phyloP scores from a whole-genome alignment of 371 early-diverging fungal species.

The Apophysomyces elegans region DNA sequence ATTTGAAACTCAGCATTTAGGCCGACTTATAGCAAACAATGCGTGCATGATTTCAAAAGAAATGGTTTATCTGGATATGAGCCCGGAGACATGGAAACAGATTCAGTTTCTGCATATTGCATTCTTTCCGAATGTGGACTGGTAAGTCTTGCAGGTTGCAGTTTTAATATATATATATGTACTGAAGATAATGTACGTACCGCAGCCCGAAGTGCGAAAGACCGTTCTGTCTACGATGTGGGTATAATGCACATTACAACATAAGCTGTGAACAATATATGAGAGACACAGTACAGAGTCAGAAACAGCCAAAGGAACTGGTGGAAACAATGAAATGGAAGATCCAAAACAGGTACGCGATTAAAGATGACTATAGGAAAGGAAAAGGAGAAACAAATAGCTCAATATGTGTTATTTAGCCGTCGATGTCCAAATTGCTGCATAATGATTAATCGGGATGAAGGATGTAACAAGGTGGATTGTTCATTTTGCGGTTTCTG shows the following conservation, averaged over 20 bases:
- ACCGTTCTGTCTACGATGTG: constrained; percentile 63
- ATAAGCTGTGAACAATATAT: constrained; percentile 56
- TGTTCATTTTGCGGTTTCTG: constrained; percentile 73
- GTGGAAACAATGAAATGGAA: constrained; percentile 57
- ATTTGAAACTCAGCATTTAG: constrained; percentile 20
- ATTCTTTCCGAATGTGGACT: constrained; percentile 55
- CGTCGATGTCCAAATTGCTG: constrained; percentile 75
- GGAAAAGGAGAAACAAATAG: constrained; percentile 17
- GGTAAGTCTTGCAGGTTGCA: constrained; percentile 41
- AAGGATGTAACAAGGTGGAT: constrained; percentile 83
- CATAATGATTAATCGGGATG: constrained; percentile 77
- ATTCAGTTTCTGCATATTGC: constrained; percentile 70
- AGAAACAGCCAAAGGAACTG: constrained; percentile 26
- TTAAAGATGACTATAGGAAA: background rate
- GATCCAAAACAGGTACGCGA: constrained; percentile 25
- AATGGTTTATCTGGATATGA: constrained; percentile 57
- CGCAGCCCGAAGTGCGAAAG: constrained; percentile 35
- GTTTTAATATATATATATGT: background rate
- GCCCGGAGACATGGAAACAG: constrained; percentile 67
- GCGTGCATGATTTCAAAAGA: constrained; percentile 38
- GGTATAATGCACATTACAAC: constrained; percentile 53
- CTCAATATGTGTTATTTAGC: constrained; percentile 22
- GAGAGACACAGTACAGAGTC: constrained; percentile 29
- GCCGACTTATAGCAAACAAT: constrained; percentile 1
- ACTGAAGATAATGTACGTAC: background rate